These are phyloP conservation scores for Metarhizium guizhouense DNA, from an alignment of 2,329 filamentous ascomycete species.

Conservation along the genomic window DNA sequence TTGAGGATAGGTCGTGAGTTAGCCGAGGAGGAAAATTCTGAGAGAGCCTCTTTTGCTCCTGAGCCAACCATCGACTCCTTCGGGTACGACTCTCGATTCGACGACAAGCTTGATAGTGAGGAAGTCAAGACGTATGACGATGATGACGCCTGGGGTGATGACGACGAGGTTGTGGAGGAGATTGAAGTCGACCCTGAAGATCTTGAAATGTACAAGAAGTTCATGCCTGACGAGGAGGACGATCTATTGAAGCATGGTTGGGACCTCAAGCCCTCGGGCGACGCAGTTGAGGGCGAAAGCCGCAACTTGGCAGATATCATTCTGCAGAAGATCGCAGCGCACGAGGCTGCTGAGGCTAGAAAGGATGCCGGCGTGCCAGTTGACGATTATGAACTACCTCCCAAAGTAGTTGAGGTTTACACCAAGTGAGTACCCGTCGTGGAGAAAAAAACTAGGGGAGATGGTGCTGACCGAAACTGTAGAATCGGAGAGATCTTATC, in stretches of 20 bases:
- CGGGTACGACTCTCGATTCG: conserved; percentile 69
- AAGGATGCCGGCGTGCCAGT: conserved; percentile 48
- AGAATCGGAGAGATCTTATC: conserved; percentile 82
- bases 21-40: conserved; percentile 62
- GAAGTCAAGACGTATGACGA: conserved; percentile 39
- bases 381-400: conserved; percentile 77
- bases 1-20: conserved; percentile 83
- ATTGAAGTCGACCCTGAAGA: conserved; percentile 84
- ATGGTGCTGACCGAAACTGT: conserved; percentile 7
- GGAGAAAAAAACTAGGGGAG: neutral
- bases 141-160: conserved; percentile 67
- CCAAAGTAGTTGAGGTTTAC: conserved; percentile 90
- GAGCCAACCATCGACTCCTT: conserved; percentile 50
- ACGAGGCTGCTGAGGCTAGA: conserved; percentile 60
- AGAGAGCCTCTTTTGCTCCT: conserved; percentile 22
- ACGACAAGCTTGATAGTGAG: conserved; percentile 41
- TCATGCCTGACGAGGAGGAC: conserved; percentile 65
- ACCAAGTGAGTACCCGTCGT: conserved; percentile 54
- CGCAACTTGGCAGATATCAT: conserved; percentile 91
- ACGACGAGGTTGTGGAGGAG: conserved; percentile 62
- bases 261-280: conserved; percentile 36
- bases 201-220: conserved; percentile 83
- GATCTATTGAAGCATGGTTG: conserved; percentile 62
- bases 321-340: conserved; percentile 84
- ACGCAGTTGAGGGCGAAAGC: conserved; percentile 37